Evolutionary conservation across 2,329 filamentous ascomycete genomes (phyloP), one percentile per base, ranked within the genome.

Genomic region (Colletotrichum lupini): DNA sequence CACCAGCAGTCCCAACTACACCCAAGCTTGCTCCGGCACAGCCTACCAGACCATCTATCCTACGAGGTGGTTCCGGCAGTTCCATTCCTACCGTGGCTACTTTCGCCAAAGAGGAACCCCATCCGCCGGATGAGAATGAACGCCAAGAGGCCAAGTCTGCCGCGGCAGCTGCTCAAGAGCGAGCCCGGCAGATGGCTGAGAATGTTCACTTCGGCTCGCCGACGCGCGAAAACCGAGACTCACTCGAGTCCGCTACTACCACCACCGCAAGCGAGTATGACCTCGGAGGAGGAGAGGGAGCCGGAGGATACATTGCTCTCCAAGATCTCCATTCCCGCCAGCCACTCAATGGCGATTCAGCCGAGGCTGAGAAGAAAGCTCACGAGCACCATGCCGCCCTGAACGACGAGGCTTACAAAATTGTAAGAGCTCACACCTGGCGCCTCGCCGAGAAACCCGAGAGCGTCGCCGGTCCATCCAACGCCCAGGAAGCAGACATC

Each of bases 361-460:
- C 52, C 16, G 57, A 62, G n/a, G 66, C 69, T 3, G 72, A 71
- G 24, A 49, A n/a, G 42, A 49, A 67, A 76, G 56, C 53, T 71
- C 73, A 78, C 11, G 76, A 80, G 52, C 76, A 79, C 8, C 78
- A 79, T 16, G 71, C 71, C 1, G 75, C 78, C 19, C 72, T 77
- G 60, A 82, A 80, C 32, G 79, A 80, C 0, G 84, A 85, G 66
- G 85, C 84, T 0, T 84, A 82, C 70, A 80, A 85, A 37, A 81
- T 87, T 16, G 85, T 87, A 24, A 81, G 81, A 70, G 79, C 84
- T n/a, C 85, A 87, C 75, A 83, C 83, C 4, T 77, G 77, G 42
- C 76, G 78, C 11, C 76, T 77, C 26, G 59, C 74, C 12, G 61
- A 60, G 3, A 62, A 66, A 30, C 16, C 61, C 5, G 32, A 59